Evolutionary conservation across 2,329 filamentous ascomycete species (phyloP), one percentile per base, ranked within the genome.

Genomic region (Alternaria sp.): DNA sequence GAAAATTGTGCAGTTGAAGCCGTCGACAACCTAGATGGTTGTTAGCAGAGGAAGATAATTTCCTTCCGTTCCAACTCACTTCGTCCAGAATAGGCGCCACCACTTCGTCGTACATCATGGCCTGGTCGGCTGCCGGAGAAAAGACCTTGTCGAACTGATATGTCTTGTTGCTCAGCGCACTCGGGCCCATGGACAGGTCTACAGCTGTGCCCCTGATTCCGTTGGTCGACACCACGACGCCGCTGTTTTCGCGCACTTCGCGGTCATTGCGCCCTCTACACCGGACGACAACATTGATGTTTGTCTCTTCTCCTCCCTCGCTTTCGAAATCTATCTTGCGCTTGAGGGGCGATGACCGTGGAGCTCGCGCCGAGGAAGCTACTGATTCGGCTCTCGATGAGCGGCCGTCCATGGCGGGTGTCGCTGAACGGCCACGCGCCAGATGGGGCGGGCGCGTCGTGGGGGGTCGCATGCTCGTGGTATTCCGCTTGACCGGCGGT

Each of bases 91-190:
- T 95, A 0, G 96, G 96, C 68, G 90, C 89, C 15, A 98, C 96
- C 6, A 97, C 94, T 80, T 98, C 95, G 69, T 99, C 95, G 77
- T 96, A 99, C 9, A 99, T 86, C 87, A 97, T 96, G 56, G 86
- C 88, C 81, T 99, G 96, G 74, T 98, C 96, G 1, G 96, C 95
- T 1, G 95, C 96, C 1, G 92, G 92, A 1, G 96, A 97, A 75
- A 97, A 99, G 69, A 98, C 96, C 77, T 95, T 96, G 81, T 99
- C 96, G 78, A 99, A 99, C 68, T 91, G 90, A 79, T 99, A 99
- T 0, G 93, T 92, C 83, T 98, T 98, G 82, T 99, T 97, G 84
- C 91, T 96, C 61, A 98, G 82, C 32, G 96, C 92, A 80, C 90
- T 97, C 0, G 94, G 90, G 1, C 95, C 96, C 93, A 98, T 97